phyloP scores from a whole-genome alignment of 352 stramenopile genomes.

The Phytophthora aleatoria region DNA sequence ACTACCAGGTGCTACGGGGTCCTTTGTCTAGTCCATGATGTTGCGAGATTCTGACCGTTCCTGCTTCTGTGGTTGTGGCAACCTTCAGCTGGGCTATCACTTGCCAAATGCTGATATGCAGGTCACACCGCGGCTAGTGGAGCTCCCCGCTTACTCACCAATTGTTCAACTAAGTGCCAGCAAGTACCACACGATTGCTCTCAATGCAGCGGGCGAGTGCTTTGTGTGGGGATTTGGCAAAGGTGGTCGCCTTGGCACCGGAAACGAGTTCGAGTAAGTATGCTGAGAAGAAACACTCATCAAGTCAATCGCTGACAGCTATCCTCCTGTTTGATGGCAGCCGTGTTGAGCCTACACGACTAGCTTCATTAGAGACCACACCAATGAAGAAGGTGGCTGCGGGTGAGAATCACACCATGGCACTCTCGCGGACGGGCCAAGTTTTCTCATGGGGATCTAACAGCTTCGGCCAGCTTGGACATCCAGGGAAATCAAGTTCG shows the following conservation, averaged over 20 bases:
- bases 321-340: conserved; percentile 25
- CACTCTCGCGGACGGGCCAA: conserved; percentile 64
- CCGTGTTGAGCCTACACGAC: conserved; percentile 64
- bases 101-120: conserved; percentile 82
- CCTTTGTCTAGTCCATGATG: not conserved
- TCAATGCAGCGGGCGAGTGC: conserved; percentile 66
- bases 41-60: conserved; percentile 4
- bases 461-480: conserved; percentile 78
- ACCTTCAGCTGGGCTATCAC: conserved; percentile 74
- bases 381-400: conserved; percentile 70
- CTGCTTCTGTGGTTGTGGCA: conserved; percentile 2
- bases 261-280: conserved; percentile 79
- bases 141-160: conserved; percentile 49
- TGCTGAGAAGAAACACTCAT: not conserved
- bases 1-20: conserved; percentile 65
- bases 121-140: conserved; percentile 63
- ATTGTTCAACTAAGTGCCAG: conserved; percentile 77
- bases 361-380: conserved; percentile 54
- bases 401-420: conserved; percentile 83
- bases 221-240: conserved; percentile 88
- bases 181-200: conserved; percentile 81
- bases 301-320: conserved; percentile 2
- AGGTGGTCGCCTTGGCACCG: conserved; percentile 72
- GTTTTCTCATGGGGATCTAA: conserved; percentile 88
- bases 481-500: conserved; percentile 60